A percentile compares a stretch with the other conserved stretches of the same genome.
Conservation (phyloP, 306 rosid species). For the Castanospermum australe region DNA sequence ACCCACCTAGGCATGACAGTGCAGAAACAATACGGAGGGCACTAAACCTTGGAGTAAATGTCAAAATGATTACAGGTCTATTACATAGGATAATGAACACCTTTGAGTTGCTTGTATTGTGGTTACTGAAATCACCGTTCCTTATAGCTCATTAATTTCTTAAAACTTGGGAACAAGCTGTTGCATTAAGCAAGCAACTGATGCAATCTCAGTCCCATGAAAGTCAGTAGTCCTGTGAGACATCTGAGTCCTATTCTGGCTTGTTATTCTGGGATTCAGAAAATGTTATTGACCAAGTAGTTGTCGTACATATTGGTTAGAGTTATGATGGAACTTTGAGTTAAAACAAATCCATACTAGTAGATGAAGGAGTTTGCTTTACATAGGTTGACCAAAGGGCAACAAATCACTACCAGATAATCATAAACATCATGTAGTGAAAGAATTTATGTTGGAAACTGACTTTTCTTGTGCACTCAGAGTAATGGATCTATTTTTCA, state of each 20-base stretch:
- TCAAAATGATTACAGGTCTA: constrained; percentile 95
- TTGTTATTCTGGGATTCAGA: not conserved
- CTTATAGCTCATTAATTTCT: not conserved
- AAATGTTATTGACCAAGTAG: not conserved
- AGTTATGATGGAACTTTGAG: not conserved
- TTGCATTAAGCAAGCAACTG: constrained; percentile 12
- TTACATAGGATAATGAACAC: constrained; percentile 13
- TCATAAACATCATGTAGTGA: not conserved
- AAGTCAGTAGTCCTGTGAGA: not conserved
- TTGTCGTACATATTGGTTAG: not conserved
- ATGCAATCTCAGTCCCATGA: not conserved
- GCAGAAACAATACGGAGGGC: constrained; percentile 98
- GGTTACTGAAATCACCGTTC: constrained; percentile 12
- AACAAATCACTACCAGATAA: not conserved
- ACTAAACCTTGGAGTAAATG: constrained; percentile 95
- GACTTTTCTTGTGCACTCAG: constrained; percentile 1
- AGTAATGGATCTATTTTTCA: not conserved
- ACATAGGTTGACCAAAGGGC: not conserved
- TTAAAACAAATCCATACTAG: not conserved
- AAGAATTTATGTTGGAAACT: constrained; percentile 10
- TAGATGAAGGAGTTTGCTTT: not conserved
- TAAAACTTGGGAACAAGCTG: constrained; percentile 8
- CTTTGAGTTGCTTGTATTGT: constrained; percentile 15
- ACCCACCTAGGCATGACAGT: constrained; percentile 99
- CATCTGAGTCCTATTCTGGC: not conserved